Evolutionary conservation across 177 flowering plant genomes (phyloP).

Genomic region (Vitis hybrid): DNA sequence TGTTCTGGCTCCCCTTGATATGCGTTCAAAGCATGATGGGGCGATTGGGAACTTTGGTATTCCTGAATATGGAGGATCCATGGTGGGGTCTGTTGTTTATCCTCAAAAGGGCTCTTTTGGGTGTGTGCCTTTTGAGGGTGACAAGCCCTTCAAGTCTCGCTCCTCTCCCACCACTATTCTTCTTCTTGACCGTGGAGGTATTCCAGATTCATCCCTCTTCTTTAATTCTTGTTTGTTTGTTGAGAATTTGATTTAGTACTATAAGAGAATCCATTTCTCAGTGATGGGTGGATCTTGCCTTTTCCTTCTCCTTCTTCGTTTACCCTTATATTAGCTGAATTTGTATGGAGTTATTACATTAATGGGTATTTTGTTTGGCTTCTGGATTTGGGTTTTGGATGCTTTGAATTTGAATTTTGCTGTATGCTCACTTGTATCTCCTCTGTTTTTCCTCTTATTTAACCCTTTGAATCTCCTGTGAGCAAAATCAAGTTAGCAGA

Average conservation of each 20-base stretch:
- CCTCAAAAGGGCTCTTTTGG: conserved; percentile 49
- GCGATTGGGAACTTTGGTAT: conserved; percentile 85
- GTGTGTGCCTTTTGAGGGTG: conserved; percentile 52
- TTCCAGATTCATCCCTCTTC: not conserved
- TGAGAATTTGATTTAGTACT: not conserved
- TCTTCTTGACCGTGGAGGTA: conserved; percentile 94
- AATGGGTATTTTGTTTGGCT: not conserved
- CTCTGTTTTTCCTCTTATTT: too few relatives aligned
- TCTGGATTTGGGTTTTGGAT: not conserved
- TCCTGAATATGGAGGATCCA: conserved; percentile 78
- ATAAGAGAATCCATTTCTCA: not conserved
- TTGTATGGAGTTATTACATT: not conserved
- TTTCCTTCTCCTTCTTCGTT: not conserved
- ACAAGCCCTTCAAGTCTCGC: conserved; percentile 49
- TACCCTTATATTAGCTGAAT: too few relatives aligned
- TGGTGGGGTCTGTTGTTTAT: conserved; percentile 67
- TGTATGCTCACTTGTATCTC: not conserved
- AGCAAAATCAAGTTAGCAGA: too few relatives aligned
- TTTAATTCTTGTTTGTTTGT: not conserved
- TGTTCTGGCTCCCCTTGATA: conserved; percentile 46
- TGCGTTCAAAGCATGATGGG: conserved; percentile 56
- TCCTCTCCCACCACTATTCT: conserved; percentile 55
- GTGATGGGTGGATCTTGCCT: not conserved
- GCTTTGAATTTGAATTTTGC: not conserved
- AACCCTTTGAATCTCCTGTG: too few relatives aligned